Evolutionary conservation across 306 rosid genomes (phyloP), one percentile per base, ranked within the genome.

Genomic region (Citrullus colocynthis): DNA sequence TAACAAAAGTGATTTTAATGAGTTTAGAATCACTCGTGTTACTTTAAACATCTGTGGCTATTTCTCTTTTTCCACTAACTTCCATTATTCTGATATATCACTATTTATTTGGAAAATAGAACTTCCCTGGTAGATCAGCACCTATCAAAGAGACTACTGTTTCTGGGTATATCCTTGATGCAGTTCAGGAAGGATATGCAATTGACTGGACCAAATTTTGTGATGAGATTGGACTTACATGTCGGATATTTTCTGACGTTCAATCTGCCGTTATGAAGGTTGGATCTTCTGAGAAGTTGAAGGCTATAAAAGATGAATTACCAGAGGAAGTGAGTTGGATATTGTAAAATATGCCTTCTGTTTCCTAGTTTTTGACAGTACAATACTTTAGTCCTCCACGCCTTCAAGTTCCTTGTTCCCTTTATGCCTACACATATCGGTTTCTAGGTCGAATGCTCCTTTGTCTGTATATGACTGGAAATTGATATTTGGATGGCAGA

Each of bases 131-230:
- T 85, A 87, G 98, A 87, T 71, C 96, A 30, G 93, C 92, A 79
- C 93, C 98, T 66, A 93, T 93, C 74, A 88, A 86, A 82, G 96
- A 93, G 66, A 87, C 89, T 81, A 89, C 97, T 80, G 98, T 91
- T 64, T 61, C 16, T 60, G 87, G 79, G n/a, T 91, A 91, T 87
- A 85, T 91, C 20, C 80, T 91, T 75, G 96, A 91, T 18, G 98
- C 98, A 76, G 92, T 89, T 76, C 88, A 77, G 79, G 96, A 90
- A 63, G 97, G 95, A 78, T 81, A 85, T 39, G 86, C 85, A 41
- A 80, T 93, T 83, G 91, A 93, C 77, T 91, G 98, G 97, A 85
- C 70, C 76, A 88, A 95, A 80, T 86, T 86, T 55, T 80, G 88
- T 36, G 83, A 85, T 76, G 84, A 85, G 88, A 60, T 84, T 74